Evolutionary conservation across 768 basidiomycete genomes (phyloP).

Genomic region (Paxillus ammoniavirescens): DNA sequence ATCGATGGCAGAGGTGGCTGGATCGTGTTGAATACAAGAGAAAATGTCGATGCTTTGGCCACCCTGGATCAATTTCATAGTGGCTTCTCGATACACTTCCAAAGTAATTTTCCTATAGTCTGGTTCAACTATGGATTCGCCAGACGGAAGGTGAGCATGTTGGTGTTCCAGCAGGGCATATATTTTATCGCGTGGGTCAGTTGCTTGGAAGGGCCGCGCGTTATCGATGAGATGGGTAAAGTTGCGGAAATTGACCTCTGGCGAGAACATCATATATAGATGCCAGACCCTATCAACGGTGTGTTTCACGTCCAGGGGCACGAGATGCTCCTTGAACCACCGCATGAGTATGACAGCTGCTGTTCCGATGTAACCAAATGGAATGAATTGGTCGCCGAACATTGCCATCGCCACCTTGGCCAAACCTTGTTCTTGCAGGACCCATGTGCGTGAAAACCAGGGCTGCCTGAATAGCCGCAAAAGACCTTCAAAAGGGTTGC

Average conservation of each 20-base stretch:
- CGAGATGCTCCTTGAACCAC: background rate
- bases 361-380: background rate
- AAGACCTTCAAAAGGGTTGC: no score
- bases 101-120: constrained; percentile 2
- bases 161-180: constrained; percentile 7
- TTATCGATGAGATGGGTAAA: constrained; percentile 4
- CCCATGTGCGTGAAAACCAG: no score
- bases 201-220: constrained; percentile 5
- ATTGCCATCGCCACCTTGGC: background rate
- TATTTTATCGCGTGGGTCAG: constrained; percentile 8
- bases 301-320: background rate
- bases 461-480: no score
- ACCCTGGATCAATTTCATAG: background rate
- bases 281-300: constrained; percentile 1
- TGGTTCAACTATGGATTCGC: background rate
- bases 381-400: constrained; percentile 1
- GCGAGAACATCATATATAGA: constrained; percentile 3
- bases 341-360: background rate
- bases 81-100: constrained; percentile 4
- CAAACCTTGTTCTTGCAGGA: constrained; percentile 2
- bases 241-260: background rate
- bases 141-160: background rate
- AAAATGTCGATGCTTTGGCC: constrained; percentile 4
- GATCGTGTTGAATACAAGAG: constrained; percentile 1
- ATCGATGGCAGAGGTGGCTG: background rate